Evolutionary conservation across 1,139 yeast species (phyloP), one percentile per base, ranked within the genome.

Genomic region (Debaryomyces subglobosus): DNA sequence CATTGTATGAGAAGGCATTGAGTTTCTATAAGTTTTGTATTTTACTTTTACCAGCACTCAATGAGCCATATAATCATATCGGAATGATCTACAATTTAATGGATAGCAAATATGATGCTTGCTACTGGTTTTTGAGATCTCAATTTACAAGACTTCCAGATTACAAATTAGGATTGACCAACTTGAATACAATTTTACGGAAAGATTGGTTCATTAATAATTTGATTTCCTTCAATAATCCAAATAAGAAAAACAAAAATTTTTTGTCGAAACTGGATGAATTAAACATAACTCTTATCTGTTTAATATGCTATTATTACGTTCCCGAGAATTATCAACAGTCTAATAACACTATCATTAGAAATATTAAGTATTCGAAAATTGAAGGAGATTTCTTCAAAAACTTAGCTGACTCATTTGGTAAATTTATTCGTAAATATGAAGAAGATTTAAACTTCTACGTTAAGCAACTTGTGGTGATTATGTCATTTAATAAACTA

Each of bases 61-160:
- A 86, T 49, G 90, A 84, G 56, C 84, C 89, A 1, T 81, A 81
- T 56, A 81, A 81, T 55, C 88, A 84, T 56, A 75, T 82, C 45
- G 90, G 89, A 5, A 78, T 85, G 67, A 76, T 85, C 18, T 75
- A 77, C 52, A 74, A 74, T 52, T 46, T 62, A 10, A 55, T 66
- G 18, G 75, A 68, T 42, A 71, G 71, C 44, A 71, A 68, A 45
- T 64, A 57, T 42, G 61, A 59, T 24, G 73, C 79, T 0, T 58
- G 65, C 29, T 63, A 71, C 43, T 75, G 86, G 73, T 83, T 85
- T 49, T 63, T 81, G 41, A 72, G 91, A 53, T 82, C 89, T 1
- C 75, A 79, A 6, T 67, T 78, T 49, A 78, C 90, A 2, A 74
- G 88, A 51, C 59, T 71, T 20, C 71, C 79, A 1, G 79, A 83